phyloP scores from a whole-genome alignment of 805 yeast genomes.

The Candida lessepsii region DNA sequence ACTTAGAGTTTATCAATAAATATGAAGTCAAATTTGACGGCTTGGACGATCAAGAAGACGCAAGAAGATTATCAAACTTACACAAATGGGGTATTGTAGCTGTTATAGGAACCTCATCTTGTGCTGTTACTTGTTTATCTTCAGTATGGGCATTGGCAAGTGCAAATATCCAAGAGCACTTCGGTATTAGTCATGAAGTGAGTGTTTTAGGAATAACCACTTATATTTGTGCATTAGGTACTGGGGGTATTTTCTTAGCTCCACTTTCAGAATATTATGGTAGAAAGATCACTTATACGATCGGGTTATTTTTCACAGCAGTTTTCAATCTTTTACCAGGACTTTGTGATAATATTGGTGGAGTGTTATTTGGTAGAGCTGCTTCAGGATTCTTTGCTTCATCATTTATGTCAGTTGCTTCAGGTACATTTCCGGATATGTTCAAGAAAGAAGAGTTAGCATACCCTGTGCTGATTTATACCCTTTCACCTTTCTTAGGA shows the following conservation, averaged over 20 bases:
- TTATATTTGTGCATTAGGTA: slow-evolving; percentile 28
- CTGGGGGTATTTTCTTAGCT: slow-evolving; percentile 44
- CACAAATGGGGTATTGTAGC: slow-evolving; percentile 28
- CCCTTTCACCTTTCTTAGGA: slow-evolving; percentile 30
- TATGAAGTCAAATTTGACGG: slow-evolving; percentile 24
- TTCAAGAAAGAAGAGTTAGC: slow-evolving; percentile 24
- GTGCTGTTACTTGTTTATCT: slow-evolving; percentile 29
- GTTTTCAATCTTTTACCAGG: slow-evolving; percentile 26
- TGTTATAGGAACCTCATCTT: slow-evolving; percentile 21
- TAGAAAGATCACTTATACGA: slow-evolving; percentile 48
- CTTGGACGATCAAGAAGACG: slow-evolving; percentile 26
- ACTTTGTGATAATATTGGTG: slow-evolving; percentile 24
- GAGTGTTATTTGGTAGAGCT: slow-evolving; percentile 26
- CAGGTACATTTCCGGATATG: slow-evolving; percentile 30
- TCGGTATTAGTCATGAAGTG: slow-evolving; percentile 23
- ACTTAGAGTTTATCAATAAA: background rate
- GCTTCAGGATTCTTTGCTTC: slow-evolving; percentile 28
- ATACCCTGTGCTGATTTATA: slow-evolving; percentile 24
- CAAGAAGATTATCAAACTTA: slow-evolving; percentile 18
- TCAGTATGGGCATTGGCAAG: slow-evolving; percentile 30
- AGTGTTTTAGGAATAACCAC: slow-evolving; percentile 26
- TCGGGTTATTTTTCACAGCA: slow-evolving; percentile 22
- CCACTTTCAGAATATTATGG: slow-evolving; percentile 65
- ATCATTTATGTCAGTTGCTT: slow-evolving; percentile 29
- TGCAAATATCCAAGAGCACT: slow-evolving; percentile 22